Evolutionary conservation across 805 yeast species (phyloP), one percentile per base, ranked within the genome.

Genomic region (Candida easanensis): DNA sequence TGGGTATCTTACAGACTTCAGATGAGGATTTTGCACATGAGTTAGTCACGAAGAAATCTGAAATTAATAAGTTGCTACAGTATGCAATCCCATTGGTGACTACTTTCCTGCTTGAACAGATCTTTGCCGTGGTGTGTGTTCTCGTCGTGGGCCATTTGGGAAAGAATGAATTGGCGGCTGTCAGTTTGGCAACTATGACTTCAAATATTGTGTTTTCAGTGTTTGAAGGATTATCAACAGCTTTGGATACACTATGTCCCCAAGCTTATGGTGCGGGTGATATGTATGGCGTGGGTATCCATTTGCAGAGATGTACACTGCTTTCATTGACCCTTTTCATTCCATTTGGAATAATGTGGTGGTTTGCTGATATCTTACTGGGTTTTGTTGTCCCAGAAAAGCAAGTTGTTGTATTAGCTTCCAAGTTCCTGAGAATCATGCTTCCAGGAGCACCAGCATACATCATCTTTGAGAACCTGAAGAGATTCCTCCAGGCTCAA

Each of bases 191-290:
- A 1, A 77, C 87, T 0, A 87, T 86, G 89, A 85, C 93, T 1
- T 84, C 88, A 1, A 83, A 83, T 50, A 84, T 87, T 48, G 82
- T 91, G 0, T 79, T 84, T 52, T 88, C 95, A 0, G 71, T 86
- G 26, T 81, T 86, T 54, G 91, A 85, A 58, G 96, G 95, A 22
- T 75, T 87, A 39, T 80, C 93, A 1, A 85, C 95, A 0, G 84
- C 89, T 37, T 69, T 87, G 46, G 96, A 87, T 58, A 85, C 95
- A 0, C 68, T 87, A 28, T 84, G 93, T 56, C 84, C 95, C 1
- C 95, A 87, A 62, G 91, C 95, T 0, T 87, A 77, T 61, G 95
- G 95, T 8, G 84, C 93, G 6, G 84, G 84, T 18, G 77, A 82
- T 44, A 74, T 71, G 47, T 71, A 75, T 35, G 70, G 81, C 48